Conservation (phyloP, 495 filamentous ascomycete genomes). For the Delitschia confertaspora region DNA sequence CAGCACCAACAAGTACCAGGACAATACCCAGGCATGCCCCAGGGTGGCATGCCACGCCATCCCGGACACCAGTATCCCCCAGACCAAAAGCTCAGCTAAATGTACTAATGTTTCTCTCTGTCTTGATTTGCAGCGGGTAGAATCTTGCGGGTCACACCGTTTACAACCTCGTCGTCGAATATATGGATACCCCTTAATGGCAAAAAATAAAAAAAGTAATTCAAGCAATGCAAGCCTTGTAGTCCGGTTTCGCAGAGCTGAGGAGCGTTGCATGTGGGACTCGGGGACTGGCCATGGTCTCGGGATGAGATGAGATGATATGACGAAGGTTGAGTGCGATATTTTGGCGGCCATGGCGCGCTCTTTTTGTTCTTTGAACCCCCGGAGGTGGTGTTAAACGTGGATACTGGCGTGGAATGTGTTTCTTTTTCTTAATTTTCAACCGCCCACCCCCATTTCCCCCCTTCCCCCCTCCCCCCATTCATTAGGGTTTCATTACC, state of each 20-base stretch:
- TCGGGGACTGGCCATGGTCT: too few species aligned
- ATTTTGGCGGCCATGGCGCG: too few species aligned
- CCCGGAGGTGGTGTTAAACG: too few species aligned
- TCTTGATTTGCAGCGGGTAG: conserved; percentile 15
- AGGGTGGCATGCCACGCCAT: conserved; percentile 26
- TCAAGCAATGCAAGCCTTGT: too few species aligned
- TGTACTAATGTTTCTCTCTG: conserved; percentile 7
- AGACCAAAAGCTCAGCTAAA: conserved; percentile 28
- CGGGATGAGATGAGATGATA: conserved; percentile 13
- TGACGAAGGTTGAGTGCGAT: conserved; percentile 12
- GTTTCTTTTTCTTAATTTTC: conserved; percentile 5
- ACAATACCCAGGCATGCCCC: conserved; percentile 33
- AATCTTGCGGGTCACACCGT: conserved; percentile 3
- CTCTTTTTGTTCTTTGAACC: too few species aligned
- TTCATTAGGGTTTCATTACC: neutral
- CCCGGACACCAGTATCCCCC: conserved; percentile 29
- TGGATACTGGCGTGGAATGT: conserved; percentile 22
- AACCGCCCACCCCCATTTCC: neutral
- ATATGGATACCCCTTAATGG: conserved; percentile 29
- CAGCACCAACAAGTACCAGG: conserved; percentile 35
- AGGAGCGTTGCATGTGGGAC: conserved; percentile 1
- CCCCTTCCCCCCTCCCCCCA: neutral
- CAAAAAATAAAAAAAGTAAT: conserved; percentile 25
- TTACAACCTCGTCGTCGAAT: too few species aligned
- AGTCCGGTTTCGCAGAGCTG: conserved; percentile 12